Evolutionary conservation across 1,284 basidiomycete species (phyloP).

Genomic region (Rhodotorula sp.): DNA sequence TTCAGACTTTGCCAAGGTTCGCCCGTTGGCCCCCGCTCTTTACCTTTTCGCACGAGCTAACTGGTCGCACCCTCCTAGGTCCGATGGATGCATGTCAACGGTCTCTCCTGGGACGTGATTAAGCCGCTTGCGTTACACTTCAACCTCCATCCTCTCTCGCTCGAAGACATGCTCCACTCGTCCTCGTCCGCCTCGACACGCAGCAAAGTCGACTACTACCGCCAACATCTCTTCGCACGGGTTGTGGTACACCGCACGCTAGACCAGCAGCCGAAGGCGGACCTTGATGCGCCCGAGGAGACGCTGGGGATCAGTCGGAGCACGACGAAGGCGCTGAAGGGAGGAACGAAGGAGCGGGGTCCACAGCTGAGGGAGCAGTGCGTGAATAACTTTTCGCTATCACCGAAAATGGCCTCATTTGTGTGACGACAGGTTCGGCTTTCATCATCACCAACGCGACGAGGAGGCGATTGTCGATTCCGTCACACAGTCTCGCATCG

Average conservation of each 20-base stretch:
- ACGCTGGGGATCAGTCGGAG: not conserved
- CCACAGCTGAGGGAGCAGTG: constrained; percentile 12
- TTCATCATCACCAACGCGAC: constrained; percentile 17
- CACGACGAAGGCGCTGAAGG: constrained; percentile 17
- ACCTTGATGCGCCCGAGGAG: constrained; percentile 46
- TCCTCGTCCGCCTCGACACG: constrained; percentile 53
- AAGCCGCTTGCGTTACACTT: constrained; percentile 64
- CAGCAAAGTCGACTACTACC: constrained; percentile 69
- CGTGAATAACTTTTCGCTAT: not conserved
- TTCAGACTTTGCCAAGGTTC: constrained; percentile 60
- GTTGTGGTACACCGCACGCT: constrained; percentile 57
- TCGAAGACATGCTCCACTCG: constrained; percentile 61
- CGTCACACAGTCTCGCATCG: not conserved
- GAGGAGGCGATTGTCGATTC: constrained; percentile 18
- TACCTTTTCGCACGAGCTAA: not conserved
- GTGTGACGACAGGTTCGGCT: not conserved
- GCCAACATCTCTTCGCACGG: constrained; percentile 65
- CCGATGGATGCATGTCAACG: constrained; percentile 68
- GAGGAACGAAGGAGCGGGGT: not conserved
- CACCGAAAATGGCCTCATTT: no score
- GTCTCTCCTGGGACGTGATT: constrained; percentile 69
- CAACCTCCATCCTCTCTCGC: constrained; percentile 65
- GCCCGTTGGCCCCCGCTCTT: not conserved
- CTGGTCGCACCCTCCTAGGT: not conserved
- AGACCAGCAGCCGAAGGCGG: constrained; percentile 42